Percentiles rank a stretch among this genome's conserved stretches.
These are phyloP conservation scores for Fusarium virguliforme DNA, from an alignment of 2,329 filamentous ascomycete genomes.

Conservation along the genomic window DNA sequence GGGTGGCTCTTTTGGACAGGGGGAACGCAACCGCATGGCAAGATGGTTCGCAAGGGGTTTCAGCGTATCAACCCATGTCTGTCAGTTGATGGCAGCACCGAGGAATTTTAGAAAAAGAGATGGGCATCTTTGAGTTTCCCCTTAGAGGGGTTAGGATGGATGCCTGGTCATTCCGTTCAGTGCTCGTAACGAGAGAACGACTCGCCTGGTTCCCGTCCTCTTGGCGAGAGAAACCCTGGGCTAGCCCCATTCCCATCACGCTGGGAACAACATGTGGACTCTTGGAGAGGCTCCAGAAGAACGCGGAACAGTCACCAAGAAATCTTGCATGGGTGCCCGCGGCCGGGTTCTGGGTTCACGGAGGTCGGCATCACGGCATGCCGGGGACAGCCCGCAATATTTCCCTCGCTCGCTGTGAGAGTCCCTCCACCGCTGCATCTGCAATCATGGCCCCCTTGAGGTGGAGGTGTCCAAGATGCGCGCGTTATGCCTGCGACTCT, in stretches of 20 bases:
- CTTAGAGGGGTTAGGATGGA: background rate
- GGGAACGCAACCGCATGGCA: conserved; percentile 2
- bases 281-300: background rate
- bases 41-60: conserved; percentile 5
- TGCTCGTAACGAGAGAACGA: conserved; percentile 5
- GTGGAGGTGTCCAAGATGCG: conserved; percentile 10
- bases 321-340: conserved; percentile 6
- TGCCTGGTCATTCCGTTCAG: conserved; percentile 4
- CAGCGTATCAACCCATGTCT: conserved; percentile 11
- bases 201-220: conserved; percentile 1
- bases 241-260: conserved; percentile 5
- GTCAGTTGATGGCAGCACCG: conserved; percentile 1
- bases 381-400: conserved; percentile 21
- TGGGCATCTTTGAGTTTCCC: conserved; percentile 8
- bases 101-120: conserved; percentile 1
- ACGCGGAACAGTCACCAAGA: background rate
- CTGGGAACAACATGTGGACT: conserved; percentile 8
- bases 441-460: conserved; percentile 14
- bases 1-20: conserved; percentile 1
- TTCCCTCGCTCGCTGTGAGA: conserved; percentile 3
- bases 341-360: conserved; percentile 13
- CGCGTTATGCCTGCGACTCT: conserved; percentile 11
- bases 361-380: conserved; percentile 38
- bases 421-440: conserved; percentile 11
- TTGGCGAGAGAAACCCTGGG: background rate